phyloP scores from a whole-genome alignment of 2,329 filamentous ascomycete species.

The Penicillium decumbens region DNA sequence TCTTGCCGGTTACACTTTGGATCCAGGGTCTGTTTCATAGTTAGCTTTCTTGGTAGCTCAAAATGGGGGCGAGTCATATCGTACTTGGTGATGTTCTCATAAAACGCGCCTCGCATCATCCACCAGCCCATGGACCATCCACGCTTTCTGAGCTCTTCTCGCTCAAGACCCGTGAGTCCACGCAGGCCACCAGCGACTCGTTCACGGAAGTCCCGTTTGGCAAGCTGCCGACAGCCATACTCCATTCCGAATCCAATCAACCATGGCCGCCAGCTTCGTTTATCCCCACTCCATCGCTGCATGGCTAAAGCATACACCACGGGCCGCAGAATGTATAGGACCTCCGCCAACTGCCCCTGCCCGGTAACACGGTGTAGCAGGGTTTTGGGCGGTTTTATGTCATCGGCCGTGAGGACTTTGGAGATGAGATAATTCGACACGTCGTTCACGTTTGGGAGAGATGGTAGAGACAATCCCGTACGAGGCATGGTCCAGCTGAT shows the following conservation, averaged over 20 bases:
- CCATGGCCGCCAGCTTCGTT: constrained; percentile 88
- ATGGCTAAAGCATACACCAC: constrained; percentile 81
- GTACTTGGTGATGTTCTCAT: constrained; percentile 77
- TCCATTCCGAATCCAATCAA: constrained; percentile 78
- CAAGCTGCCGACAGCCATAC: constrained; percentile 80
- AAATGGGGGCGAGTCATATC: constrained; percentile 13
- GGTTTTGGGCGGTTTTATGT: constrained; percentile 86
- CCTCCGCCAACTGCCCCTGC: constrained; percentile 76
- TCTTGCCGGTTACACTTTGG: constrained; percentile 65
- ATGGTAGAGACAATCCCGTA: constrained; percentile 79
- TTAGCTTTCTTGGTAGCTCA: constrained; percentile 21
- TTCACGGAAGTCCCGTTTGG: constrained; percentile 60
- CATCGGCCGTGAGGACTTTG: constrained; percentile 89
- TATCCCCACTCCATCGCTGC: constrained; percentile 65
- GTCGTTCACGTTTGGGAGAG: constrained; percentile 72
- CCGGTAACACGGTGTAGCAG: constrained; percentile 70
- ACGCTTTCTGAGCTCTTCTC: constrained; percentile 80
- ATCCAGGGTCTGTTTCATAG: constrained; percentile 50
- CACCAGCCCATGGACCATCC: constrained; percentile 94
- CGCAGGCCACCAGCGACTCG: constrained; percentile 65
- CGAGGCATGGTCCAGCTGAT: constrained; percentile 86
- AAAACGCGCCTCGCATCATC: constrained; percentile 93
- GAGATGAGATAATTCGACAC: constrained; percentile 83
- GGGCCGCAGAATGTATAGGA: constrained; percentile 86
- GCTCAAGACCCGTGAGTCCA: constrained; percentile 76